Conservation (phyloP, 2,329 filamentous ascomycete genomes). For the Neonectria punicea region DNA sequence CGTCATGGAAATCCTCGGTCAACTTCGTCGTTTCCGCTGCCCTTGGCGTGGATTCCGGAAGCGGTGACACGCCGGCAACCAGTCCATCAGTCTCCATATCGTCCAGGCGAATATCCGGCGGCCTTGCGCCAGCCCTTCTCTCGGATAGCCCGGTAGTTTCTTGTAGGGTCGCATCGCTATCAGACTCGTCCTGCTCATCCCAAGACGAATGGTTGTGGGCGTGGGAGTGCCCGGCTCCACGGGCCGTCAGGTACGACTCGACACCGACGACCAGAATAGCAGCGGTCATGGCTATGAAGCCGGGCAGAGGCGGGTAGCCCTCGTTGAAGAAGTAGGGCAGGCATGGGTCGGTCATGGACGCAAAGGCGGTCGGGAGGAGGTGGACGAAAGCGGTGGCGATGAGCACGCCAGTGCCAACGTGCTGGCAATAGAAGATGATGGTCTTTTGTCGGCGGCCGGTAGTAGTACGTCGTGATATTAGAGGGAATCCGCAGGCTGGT, state of each 20-base stretch:
- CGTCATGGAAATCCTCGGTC: conserved; percentile 50
- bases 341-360: conserved; percentile 74
- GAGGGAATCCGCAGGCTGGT: conserved; percentile 72
- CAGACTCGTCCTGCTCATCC: conserved; percentile 58
- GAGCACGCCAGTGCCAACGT: conserved; percentile 86
- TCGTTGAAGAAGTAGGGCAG: conserved; percentile 83
- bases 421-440: conserved; percentile 74
- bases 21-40: conserved; percentile 40
- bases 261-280: conserved; percentile 85
- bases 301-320: conserved; percentile 82
- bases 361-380: conserved; percentile 74
- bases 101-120: conserved; percentile 61
- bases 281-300: conserved; percentile 82
- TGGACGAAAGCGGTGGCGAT: conserved; percentile 89
- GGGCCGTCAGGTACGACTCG: conserved; percentile 87
- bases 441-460: conserved; percentile 66
- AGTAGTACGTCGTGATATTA: conserved; percentile 69
- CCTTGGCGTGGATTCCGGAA: conserved; percentile 64
- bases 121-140: conserved; percentile 54
- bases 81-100: conserved; percentile 66
- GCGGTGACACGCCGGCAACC: conserved; percentile 67
- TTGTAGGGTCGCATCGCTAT: conserved; percentile 42
- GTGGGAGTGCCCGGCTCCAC: conserved; percentile 71
- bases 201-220: conserved; percentile 63
- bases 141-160: conserved; percentile 49